Conservation (phyloP, 306 rosid species). For the Acacia crassicarpa region DNA sequence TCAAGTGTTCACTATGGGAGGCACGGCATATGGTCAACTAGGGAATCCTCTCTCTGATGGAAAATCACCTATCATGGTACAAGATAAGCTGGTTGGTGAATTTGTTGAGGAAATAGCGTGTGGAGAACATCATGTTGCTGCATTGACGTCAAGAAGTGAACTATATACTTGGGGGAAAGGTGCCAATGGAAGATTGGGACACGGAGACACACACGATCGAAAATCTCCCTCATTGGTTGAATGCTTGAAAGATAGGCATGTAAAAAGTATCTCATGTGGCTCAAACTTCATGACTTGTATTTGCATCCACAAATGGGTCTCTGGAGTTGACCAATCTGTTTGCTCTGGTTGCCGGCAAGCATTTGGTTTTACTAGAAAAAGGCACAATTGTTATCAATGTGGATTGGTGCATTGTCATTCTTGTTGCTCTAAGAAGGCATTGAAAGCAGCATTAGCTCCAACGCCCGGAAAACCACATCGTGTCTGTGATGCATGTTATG, state of each 20-base stretch:
- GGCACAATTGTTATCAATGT: slow-evolving; percentile 93
- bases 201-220: slow-evolving; percentile 71
- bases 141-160: slow-evolving; percentile 89
- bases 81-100: slow-evolving; percentile 84
- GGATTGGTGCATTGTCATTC: slow-evolving; percentile 93
- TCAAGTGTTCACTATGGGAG: slow-evolving; percentile 91
- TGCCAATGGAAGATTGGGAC: slow-evolving; percentile 93
- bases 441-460: slow-evolving; percentile 87
- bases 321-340: slow-evolving; percentile 90
- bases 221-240: slow-evolving; percentile 81
- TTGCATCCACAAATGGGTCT: slow-evolving; percentile 92
- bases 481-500: slow-evolving; percentile 83
- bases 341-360: slow-evolving; percentile 93
- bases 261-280: slow-evolving; percentile 82
- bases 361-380: slow-evolving; percentile 91
- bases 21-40: slow-evolving; percentile 71
- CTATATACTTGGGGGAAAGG: slow-evolving; percentile 97
- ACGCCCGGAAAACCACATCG: slow-evolving; percentile 97
- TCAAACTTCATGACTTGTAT: slow-evolving; percentile 78
- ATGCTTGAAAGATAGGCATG: slow-evolving; percentile 80
- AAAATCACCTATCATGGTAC: slow-evolving; percentile 69
- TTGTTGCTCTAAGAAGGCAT: slow-evolving; percentile 90
- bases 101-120: slow-evolving; percentile 90
- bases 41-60: slow-evolving; percentile 88
- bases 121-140: slow-evolving; percentile 80